Evolutionary conservation across 208 protist genomes (phyloP), one percentile per base, ranked within the genome.

Genomic region (Wallacemonas sp.): DNA sequence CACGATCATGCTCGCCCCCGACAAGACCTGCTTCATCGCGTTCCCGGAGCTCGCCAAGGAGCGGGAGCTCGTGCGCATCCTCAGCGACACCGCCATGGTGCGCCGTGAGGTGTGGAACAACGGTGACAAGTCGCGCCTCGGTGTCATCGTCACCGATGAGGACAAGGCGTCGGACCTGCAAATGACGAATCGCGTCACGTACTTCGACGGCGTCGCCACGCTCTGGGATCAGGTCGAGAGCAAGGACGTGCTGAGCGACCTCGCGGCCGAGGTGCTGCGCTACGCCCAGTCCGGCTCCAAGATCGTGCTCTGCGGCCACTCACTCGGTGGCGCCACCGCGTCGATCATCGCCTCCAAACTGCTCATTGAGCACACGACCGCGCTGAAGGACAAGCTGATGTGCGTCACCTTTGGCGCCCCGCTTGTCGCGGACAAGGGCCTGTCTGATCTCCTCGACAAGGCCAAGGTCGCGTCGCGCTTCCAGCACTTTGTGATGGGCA

Each of bases 331-430:
- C 32, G 64, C 71, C 27, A 61, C 68, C 30, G 80, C 75, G 19
- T 39, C 62, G 11, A 63, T 71, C 46, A 2, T 82, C 24, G 21
- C 76, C 23, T 19, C 67, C 19, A 52, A 47, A 24, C 19, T 85
- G 21, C 66, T 85, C 26, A 44, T 81, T 48, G 75, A 85, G 65
- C 54, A 75, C 63, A 75, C 76, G 16, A 24, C 23, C 16, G 58
- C 34, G 33, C 21, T 66, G 23, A 47, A 63, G 43, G 76, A 74
- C 39, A 65, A 65, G 11, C 39, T 86, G 3, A n/a, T 72, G 55
- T 86, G 80, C 69, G 72, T 82, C 24, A 81, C 80, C 30, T 80
- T 72, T 44, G 80, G 80, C 32, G 70, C 80, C 23, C 75, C 80
- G 16, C 75, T 81, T 47, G 69, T 82, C 9, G 56, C 56, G 17